Percentiles rank a stretch among this genome's conserved stretches.
These are phyloP conservation scores for Citrus inodora DNA, from an alignment of 345 rosid genomes.

Conservation along the genomic window DNA sequence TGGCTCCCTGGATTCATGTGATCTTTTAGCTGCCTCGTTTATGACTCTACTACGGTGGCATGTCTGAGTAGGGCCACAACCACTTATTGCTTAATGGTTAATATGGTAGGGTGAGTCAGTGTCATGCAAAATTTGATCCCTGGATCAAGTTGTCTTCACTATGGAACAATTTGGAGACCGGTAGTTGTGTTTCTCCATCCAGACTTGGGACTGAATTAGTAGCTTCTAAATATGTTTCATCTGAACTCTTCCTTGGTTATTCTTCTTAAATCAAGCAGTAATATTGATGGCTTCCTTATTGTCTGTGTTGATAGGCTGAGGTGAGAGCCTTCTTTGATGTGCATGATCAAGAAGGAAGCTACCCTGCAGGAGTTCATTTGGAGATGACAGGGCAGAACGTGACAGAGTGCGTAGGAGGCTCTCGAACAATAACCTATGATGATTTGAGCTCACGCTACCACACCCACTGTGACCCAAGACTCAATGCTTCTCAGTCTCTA, in stretches of 20 bases:
- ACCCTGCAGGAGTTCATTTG: constrained; percentile 34
- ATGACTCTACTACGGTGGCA: not conserved
- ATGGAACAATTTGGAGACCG: not conserved
- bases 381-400: constrained; percentile 45
- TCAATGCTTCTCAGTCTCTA: constrained; percentile 40
- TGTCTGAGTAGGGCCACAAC: not conserved
- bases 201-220: not conserved
- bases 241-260: not conserved
- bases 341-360: constrained; percentile 43
- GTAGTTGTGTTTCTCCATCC: not conserved
- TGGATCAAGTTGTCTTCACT: not conserved
- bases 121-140: not conserved
- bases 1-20: not conserved
- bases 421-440: constrained; percentile 35
- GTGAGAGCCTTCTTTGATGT: constrained; percentile 40
- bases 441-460: constrained; percentile 37
- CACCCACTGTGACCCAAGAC: constrained; percentile 43
- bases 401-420: constrained; percentile 40
- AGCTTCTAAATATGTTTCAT: not conserved
- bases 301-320: constrained; percentile 27
- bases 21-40: not conserved
- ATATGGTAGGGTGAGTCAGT: not conserved
- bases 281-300: not conserved
- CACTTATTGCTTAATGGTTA: not conserved
- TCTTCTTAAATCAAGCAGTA: not conserved